These are phyloP conservation scores for Kazachstania sp. DNA, from an alignment of 1,139 yeast genomes.

Conservation along the genomic window DNA sequence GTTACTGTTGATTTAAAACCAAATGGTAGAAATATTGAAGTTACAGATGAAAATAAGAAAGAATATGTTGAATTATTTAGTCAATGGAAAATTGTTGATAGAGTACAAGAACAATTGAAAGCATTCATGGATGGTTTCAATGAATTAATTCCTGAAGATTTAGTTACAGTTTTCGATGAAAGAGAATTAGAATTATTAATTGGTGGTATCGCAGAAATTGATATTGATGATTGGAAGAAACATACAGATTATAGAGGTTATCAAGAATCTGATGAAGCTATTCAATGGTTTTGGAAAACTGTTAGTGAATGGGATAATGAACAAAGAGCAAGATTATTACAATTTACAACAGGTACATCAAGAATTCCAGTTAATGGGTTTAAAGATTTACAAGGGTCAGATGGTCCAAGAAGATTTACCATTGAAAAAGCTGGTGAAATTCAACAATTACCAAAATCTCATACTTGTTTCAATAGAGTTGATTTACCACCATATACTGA, in stretches of 20 bases:
- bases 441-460: conserved; percentile 90
- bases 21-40: conserved; percentile 79
- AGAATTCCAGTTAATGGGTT: conserved; percentile 98
- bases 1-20: conserved; percentile 87
- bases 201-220: conserved; percentile 98
- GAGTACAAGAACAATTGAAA: conserved; percentile 92
- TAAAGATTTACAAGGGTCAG: conserved; percentile 96
- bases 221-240: conserved; percentile 97
- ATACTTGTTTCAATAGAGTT: conserved; percentile 90
- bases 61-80: conserved; percentile 93
- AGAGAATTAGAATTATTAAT: conserved; percentile 91
- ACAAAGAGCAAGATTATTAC: conserved; percentile 89
- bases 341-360: conserved; percentile 97
- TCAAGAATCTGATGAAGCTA: conserved; percentile 90
- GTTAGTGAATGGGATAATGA: conserved; percentile 92
- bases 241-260: conserved; percentile 98
- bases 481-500: conserved; percentile 80
- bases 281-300: conserved; percentile 98
- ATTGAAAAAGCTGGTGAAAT: conserved; percentile 96
- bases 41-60: conserved; percentile 86
- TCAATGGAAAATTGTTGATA: conserved; percentile 90
- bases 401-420: conserved; percentile 97
- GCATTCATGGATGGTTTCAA: conserved; percentile 96
- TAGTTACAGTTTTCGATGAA: conserved; percentile 93
- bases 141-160: conserved; percentile 93